Evolutionary conservation across 495 filamentous ascomycete species (phyloP), one percentile per base, ranked within the genome.

Genomic region (Talaromyces thailandensis): DNA sequence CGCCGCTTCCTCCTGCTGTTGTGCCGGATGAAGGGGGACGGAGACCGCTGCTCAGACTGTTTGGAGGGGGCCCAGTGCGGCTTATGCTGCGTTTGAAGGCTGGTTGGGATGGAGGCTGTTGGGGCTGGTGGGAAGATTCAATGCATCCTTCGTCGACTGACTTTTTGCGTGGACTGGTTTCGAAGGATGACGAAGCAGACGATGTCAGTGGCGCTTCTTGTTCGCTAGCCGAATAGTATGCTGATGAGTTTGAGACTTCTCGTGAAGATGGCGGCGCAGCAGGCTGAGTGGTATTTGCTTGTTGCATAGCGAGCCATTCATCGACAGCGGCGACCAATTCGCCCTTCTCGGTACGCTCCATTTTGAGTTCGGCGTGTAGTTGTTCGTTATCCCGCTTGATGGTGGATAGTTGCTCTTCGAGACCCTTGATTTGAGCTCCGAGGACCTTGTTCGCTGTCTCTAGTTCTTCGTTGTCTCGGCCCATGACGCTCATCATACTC

Each of bases 321-420:
- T 98, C 94, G 1, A 94, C 92, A 0, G 92, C 86, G 53, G 85
- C 83, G n/a, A 98, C 92, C 51, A 98, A 79, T 66, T 96, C 92
- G 37, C 92, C 92, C 74, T 96, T 98, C 75, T 98, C 94, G 23
- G 89, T 81, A 3, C 93, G 82, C 73, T 97, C 95, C 31, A 82
- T 78, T 69, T 94, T 86, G 18, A 83, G 68, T 29, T 91, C 80
- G 23, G 74, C 68, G 23, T 85, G 76, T 6, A 96, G 76, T 12
- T 83, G 80, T 7, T 81, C 80, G 60, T 90, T 87, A 58, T 91
- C 85, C 0, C 76, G 72, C 68, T 86, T 84, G 32, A 94, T 73
- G 25, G 81, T 82, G 18, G 74, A 74, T 63, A 95, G 71, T 50
- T 93, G 87, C 7, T 84, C 79, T 66, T 84, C 81, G 12, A 96